phyloP scores from a whole-genome alignment of 192 early-diverging fungal genomes.

The Mortierella hygrophila region DNA sequence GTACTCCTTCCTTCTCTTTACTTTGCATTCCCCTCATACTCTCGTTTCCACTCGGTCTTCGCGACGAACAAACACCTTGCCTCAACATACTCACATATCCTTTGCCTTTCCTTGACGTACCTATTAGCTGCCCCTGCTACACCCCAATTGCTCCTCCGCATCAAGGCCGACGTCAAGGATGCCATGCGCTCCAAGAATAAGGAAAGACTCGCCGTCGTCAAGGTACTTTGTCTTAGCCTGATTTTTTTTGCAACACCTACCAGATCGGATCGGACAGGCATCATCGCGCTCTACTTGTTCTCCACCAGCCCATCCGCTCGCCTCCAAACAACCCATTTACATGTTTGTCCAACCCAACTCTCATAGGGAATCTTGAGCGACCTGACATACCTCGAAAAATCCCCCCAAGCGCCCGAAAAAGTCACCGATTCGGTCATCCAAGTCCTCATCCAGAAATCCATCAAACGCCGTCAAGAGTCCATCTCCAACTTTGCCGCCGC shows the following conservation, averaged over 20 bases:
- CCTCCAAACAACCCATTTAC: neutral
- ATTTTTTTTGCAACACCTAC: neutral
- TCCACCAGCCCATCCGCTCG: too few species aligned
- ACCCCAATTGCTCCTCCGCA: slow-evolving; percentile 43
- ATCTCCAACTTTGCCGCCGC: slow-evolving; percentile 72
- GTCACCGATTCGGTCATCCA: slow-evolving; percentile 73
- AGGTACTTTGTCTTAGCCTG: slow-evolving; percentile 20
- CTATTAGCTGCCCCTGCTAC: slow-evolving; percentile 36
- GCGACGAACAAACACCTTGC: neutral
- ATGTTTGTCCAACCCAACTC: slow-evolving; percentile 31
- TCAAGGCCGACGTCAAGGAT: slow-evolving; percentile 86
- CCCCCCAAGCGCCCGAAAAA: slow-evolving; percentile 51
- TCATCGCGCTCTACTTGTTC: neutral
- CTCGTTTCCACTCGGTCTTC: neutral
- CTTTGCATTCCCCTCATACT: neutral
- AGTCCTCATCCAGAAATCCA: slow-evolving; percentile 79
- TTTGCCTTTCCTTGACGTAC: too few species aligned
- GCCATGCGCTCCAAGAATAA: slow-evolving; percentile 86
- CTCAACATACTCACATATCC: neutral
- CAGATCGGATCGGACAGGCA: neutral
- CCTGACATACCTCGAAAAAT: slow-evolving; percentile 83
- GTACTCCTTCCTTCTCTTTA: neutral
- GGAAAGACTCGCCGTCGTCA: slow-evolving; percentile 55
- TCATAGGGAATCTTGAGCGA: slow-evolving; percentile 83
- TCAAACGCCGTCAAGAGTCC: slow-evolving; percentile 88